A percentile compares a stretch with the other conserved stretches of the same genome.
Evolutionary conservation across 1,284 basidiomycete genomes (phyloP).

Genomic region (Phenoliferia sp.): DNA sequence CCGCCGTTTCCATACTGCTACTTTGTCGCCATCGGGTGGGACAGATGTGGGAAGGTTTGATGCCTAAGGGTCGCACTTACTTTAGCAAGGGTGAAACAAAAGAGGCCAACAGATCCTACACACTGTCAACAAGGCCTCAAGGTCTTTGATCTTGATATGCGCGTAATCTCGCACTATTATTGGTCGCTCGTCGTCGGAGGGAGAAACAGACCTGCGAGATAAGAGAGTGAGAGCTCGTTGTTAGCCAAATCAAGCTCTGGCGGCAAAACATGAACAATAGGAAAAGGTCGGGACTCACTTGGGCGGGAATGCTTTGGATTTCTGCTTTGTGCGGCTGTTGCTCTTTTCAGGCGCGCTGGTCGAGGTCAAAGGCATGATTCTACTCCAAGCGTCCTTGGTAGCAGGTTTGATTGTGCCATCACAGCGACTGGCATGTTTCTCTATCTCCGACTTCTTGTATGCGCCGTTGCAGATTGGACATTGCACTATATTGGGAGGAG

Average conservation of each 20-base stretch:
- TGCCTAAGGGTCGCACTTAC: background rate
- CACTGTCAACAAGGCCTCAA: conserved; percentile 15
- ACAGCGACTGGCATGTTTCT: conserved; percentile 4
- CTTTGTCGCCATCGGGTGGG: conserved; percentile 6
- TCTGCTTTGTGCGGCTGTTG: background rate
- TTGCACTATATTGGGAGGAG: background rate
- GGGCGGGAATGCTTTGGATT: background rate
- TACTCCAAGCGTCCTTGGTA: background rate
- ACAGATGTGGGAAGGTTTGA: conserved; percentile 2
- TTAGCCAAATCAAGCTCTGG: no score
- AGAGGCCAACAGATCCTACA: background rate
- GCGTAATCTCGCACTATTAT: conserved; percentile 10
- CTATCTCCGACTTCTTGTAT: background rate
- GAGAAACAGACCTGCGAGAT: background rate
- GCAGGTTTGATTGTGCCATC: conserved; percentile 4
- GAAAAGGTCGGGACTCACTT: no score
- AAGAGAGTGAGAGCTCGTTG: background rate
- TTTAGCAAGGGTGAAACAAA: background rate
- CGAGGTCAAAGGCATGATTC: background rate
- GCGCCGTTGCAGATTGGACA: conserved; percentile 21
- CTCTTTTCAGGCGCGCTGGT: background rate
- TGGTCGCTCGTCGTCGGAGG: conserved; percentile 1
- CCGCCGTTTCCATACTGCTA: conserved; percentile 2
- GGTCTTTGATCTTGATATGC: conserved; percentile 2
- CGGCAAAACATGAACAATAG: no score